Evolutionary conservation across 106 monocot genomes (phyloP), one percentile per base, ranked within the genome.

Genomic region (Iris macrosiphon): DNA sequence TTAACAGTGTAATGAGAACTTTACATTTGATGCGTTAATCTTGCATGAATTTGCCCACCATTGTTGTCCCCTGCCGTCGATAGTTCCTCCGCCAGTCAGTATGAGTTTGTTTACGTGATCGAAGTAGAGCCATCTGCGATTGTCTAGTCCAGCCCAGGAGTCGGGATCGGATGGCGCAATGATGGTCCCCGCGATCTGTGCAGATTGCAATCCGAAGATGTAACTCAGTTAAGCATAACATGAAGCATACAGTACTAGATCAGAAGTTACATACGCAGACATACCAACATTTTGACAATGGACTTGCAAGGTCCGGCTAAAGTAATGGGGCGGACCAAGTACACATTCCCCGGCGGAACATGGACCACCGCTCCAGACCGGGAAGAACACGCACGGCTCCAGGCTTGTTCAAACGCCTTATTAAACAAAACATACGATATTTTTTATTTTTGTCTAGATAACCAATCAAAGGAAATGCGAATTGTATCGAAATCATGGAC

Each of bases 41-140:
- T 92, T 92, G 85, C 91, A 92, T 38, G 91, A 85, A 4, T 56
- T 57, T 6, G 69, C 78, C 91, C 91, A 92, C 91, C 91, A 92
- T 57, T 72, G 57, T 21, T 82, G 63, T 13, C 91, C 91, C 79
- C 40, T 69, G 68, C 73, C 82, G 53, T 77, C 20, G 26, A 77
- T 66, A 37, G 65, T 69, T 37, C 82, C 82, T 37, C 66, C 72
- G 21, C 85, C 85, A 40, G 37, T 51, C 13, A 82, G 22, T 7
- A 50, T 47, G 56, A 82, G 64, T 16, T 68, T 47, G 12, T 65
- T 56, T 30, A 82, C 54, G 12, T 61, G 40, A 30, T 69, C 44
- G 45, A 82, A 73, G 51, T 82, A 82, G 44, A 82, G 64, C 82
- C 82, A 82, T 62, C 58, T 73, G 17, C 27, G 64, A 73, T 60